Percentiles rank a stretch among this genome's conserved stretches.
Conservation (phyloP, 192 early-diverging fungal genomes). For the Borealophlyctis nickersoniae region DNA sequence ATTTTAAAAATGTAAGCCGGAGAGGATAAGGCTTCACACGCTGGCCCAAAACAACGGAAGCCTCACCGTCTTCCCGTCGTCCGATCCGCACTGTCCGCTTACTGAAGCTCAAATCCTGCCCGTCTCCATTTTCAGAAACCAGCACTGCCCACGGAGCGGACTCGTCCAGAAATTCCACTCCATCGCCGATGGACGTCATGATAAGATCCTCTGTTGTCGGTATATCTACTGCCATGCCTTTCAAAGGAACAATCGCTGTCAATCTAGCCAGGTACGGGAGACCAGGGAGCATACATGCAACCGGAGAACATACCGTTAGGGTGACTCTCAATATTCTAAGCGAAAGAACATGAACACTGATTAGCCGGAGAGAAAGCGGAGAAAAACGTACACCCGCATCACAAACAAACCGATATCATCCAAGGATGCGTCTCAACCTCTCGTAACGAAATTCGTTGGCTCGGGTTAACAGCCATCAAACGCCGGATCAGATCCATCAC, state of each 20-base stretch:
- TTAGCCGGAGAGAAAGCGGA: not conserved
- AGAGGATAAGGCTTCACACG: not conserved
- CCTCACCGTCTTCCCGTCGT: not conserved
- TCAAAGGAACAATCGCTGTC: not conserved
- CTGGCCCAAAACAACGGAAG: constrained; percentile 1
- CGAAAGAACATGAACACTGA: not conserved
- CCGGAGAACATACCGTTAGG: not conserved
- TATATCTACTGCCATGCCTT: not conserved
- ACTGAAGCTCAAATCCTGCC: not conserved
- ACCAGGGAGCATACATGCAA: too few species aligned
- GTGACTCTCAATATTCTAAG: not conserved
- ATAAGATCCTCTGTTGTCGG: not conserved
- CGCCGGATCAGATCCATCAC: constrained; percentile 26
- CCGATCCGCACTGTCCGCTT: not conserved
- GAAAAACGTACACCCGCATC: not conserved
- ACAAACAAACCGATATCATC: not conserved
- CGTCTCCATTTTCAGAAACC: not conserved
- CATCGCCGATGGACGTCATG: not conserved
- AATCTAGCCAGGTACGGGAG: too few species aligned
- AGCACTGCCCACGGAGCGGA: constrained; percentile 3
- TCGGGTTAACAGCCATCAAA: constrained; percentile 26
- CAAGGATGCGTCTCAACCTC: constrained; percentile 29
- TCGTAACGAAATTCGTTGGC: constrained; percentile 16
- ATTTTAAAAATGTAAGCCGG: not conserved
- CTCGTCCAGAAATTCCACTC: constrained; percentile 2